A percentile compares a stretch with the other conserved stretches of the same genome.
These are phyloP conservation scores for Basipetospora chlamydospora DNA, from an alignment of 2,329 filamentous ascomycete species.

Conservation along the genomic window DNA sequence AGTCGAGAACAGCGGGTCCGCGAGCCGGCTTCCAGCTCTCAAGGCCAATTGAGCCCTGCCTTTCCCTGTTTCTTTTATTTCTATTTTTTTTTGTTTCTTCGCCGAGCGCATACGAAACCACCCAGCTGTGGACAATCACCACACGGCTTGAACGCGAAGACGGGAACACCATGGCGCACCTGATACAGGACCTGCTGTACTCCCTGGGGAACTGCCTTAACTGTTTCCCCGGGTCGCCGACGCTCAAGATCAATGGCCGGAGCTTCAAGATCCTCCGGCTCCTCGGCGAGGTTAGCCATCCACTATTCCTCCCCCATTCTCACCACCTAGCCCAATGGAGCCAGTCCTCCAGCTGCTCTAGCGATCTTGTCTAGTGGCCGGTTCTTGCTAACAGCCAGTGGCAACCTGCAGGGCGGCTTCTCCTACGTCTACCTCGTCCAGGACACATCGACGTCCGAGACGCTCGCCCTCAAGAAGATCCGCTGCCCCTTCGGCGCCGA, in stretches of 20 bases:
- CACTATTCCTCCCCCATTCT: background rate
- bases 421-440: constrained; percentile 98
- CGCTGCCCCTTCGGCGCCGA: constrained; percentile 95
- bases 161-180: constrained; percentile 52
- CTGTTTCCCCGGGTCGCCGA: constrained; percentile 89
- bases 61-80: background rate
- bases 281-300: constrained; percentile 64
- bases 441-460: constrained; percentile 66
- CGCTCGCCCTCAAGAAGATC: constrained; percentile 97
- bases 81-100: too few relatives aligned
- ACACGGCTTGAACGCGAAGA: background rate
- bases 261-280: constrained; percentile 93
- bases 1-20: background rate
- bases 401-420: constrained; percentile 64
- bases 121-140: too few relatives aligned
- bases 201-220: constrained; percentile 89
- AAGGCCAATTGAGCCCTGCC: background rate
- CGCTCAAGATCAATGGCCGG: constrained; percentile 85
- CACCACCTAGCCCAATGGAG: background rate
- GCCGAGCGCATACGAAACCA: background rate
- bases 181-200: constrained; percentile 78
- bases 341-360: background rate
- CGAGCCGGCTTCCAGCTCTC: background rate
- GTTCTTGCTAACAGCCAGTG: background rate
- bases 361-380: background rate